Evolutionary conservation across 352 stramenopile genomes (phyloP), one percentile per base, ranked within the genome.

Genomic region (Phytophthora europaea): DNA sequence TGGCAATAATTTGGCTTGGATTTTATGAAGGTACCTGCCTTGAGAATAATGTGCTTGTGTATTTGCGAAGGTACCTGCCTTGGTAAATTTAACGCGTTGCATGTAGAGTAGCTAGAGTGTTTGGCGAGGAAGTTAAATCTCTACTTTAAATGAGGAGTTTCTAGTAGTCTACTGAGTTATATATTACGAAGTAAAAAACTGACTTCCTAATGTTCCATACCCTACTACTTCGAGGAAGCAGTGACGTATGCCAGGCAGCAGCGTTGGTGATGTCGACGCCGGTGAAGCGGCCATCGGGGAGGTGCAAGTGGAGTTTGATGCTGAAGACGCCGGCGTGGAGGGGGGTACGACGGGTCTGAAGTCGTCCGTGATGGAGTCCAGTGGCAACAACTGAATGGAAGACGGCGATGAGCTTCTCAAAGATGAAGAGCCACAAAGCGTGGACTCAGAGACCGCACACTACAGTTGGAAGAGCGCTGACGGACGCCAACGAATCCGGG

Each of bases 391-490:
- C 22, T 59, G 22, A 38, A 43, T 50, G 9, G 74, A 80, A 15
- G 67, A 65, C n/a, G 66, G 2, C 26, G 70, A 82, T 9, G 66
- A 70, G n/a, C 23, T 57, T 3, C 80, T 68, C 36, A 28, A 58
- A 2, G 65, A 65, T 13, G 64, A 61, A 4, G 57, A 52, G 33
- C 63, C 59, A 1, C 63, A 70, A n/a, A 76, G 66, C 28, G 73
- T 65, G 18, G 58, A 80, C 15, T 60, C 73, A 4, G 64, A 79
- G 34, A 47, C 67, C 4, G 48, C 64, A 5, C 48, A 73, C 1
- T 94, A 93, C 76, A 91, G 78, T 50, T 94, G 85, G 87, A 92
- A 87, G 66, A 72, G 85, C 12, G 85, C 82, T 0, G 85, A 94
- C 31, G 82, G 82, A 26, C 78, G 72, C 26, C 69, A 87, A 13